Evolutionary conservation across 1,139 yeast genomes (phyloP).

Genomic region (Torulaspora pretoriensis): DNA sequence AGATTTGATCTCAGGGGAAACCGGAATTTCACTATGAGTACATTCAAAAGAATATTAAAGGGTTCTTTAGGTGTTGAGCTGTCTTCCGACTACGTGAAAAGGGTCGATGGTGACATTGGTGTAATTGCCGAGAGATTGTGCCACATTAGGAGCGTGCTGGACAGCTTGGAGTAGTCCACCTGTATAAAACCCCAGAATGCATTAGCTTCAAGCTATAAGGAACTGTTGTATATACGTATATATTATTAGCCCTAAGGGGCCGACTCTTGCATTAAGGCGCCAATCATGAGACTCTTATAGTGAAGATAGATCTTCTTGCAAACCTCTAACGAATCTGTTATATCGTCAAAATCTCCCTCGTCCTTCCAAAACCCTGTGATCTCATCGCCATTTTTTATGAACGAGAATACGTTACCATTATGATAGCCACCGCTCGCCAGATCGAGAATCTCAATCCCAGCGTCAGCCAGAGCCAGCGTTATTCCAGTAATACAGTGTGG

Average conservation of each 20-base stretch:
- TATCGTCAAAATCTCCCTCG: slow-evolving; percentile 21
- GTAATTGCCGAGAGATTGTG: slow-evolving; percentile 34
- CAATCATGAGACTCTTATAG: slow-evolving; percentile 23
- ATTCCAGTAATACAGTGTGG: slow-evolving; percentile 47
- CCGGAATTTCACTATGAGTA: slow-evolving; percentile 24
- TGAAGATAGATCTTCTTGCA: slow-evolving; percentile 25
- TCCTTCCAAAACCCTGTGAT: slow-evolving; percentile 39
- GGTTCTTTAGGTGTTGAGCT: slow-evolving; percentile 37
- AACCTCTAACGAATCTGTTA: slow-evolving; percentile 18
- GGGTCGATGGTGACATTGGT: slow-evolving; percentile 34
- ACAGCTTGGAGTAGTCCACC: slow-evolving; percentile 22
- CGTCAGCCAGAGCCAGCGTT: slow-evolving; percentile 73
- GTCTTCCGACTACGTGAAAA: slow-evolving; percentile 35
- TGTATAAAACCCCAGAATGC: background rate
- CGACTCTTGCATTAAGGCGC: slow-evolving; percentile 17
- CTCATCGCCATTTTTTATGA: slow-evolving; percentile 36
- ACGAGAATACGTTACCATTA: slow-evolving; percentile 35
- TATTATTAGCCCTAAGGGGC: background rate
- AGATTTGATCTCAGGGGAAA: slow-evolving; percentile 22
- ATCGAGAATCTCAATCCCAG: slow-evolving; percentile 76
- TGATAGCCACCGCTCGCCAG: slow-evolving; percentile 69
- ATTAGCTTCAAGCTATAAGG: slow-evolving; percentile 1
- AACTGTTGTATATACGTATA: background rate
- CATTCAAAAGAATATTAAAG: slow-evolving; percentile 30
- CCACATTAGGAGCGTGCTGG: slow-evolving; percentile 36